phyloP scores from a whole-genome alignment of 1,139 yeast species.

The Sugiyamaella neomexicana region DNA sequence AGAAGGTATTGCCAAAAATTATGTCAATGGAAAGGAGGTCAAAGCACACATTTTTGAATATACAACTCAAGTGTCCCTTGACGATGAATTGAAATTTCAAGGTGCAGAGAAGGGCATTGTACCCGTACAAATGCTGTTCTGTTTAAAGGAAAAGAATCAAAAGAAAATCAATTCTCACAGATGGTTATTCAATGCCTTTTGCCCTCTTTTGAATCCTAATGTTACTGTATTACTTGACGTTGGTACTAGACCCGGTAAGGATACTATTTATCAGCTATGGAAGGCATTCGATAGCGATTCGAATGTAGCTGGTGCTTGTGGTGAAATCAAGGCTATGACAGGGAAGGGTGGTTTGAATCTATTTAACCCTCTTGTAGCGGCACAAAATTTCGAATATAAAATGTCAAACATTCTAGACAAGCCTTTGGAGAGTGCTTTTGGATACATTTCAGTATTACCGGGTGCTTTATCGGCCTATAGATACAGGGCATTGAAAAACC shows the following conservation, averaged over 20 bases:
- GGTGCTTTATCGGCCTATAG: conserved; percentile 96
- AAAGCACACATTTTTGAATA: conserved; percentile 92
- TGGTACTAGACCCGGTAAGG: conserved; percentile 84
- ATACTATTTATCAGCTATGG: conserved; percentile 90
- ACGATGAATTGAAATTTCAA: conserved; percentile 79
- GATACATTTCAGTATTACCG: conserved; percentile 90
- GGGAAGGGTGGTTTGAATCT: conserved; percentile 81
- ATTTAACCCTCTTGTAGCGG: conserved; percentile 88
- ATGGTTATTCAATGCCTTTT: conserved; percentile 91
- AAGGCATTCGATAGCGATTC: conserved; percentile 95
- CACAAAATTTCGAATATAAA: conserved; percentile 95
- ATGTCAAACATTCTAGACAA: conserved; percentile 94
- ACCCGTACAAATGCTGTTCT: conserved; percentile 89
- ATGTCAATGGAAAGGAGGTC: conserved; percentile 85
- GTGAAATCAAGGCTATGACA: conserved; percentile 91
- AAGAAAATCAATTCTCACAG: conserved; percentile 93
- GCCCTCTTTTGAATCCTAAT: conserved; percentile 87
- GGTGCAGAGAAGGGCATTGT: conserved; percentile 79
- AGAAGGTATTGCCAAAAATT: conserved; percentile 93
- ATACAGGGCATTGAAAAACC: conserved; percentile 80
- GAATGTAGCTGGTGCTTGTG: conserved; percentile 97
- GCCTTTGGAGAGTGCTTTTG: conserved; percentile 90
- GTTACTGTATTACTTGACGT: conserved; percentile 85
- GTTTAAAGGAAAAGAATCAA: conserved; percentile 83
- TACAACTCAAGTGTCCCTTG: conserved; percentile 85